These are phyloP conservation scores for Trichosporon faecale DNA, from an alignment of 1,284 basidiomycete genomes.

Conservation along the genomic window DNA sequence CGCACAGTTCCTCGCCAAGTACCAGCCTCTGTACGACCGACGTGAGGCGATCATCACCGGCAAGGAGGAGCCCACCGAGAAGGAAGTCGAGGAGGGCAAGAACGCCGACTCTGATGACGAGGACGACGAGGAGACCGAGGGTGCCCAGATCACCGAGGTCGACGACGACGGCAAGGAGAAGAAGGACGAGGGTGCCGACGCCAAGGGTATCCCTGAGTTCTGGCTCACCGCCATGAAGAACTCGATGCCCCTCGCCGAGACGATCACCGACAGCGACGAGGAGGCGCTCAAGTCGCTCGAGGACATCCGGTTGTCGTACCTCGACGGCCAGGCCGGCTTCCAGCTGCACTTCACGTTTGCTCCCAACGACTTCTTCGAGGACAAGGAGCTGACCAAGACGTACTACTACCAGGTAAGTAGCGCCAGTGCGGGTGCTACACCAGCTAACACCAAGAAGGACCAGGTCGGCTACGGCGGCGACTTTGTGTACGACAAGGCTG, in stretches of 20 bases:
- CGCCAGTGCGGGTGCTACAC: conserved; percentile 11
- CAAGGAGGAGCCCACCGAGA: conserved; percentile 66
- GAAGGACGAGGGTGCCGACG: conserved; percentile 44
- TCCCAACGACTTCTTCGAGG: conserved; percentile 83
- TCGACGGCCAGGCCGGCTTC: conserved; percentile 78
- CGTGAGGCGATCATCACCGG: conserved; percentile 81
- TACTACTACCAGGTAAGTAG: conserved; percentile 77
- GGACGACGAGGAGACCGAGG: conserved; percentile 54
- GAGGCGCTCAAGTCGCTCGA: conserved; percentile 64
- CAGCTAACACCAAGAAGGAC: conserved; percentile 51
- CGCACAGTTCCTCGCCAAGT: conserved; percentile 73
- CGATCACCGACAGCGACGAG: conserved; percentile 91
- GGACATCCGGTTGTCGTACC: conserved; percentile 68
- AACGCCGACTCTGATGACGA: conserved; percentile 59
- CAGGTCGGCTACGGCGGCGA: conserved; percentile 92
- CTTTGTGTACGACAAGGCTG: conserved; percentile 90
- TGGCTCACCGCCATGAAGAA: conserved; percentile 97
- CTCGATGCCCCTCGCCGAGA: conserved; percentile 77
- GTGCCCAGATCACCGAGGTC: conserved; percentile 50
- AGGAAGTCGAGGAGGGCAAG: conserved; percentile 81
- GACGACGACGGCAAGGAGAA: conserved; percentile 49
- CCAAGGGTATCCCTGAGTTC: conserved; percentile 83
- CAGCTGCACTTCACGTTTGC: conserved; percentile 80
- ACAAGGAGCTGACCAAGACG: conserved; percentile 81
- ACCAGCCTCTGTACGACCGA: conserved; percentile 84